Base-by-base conservation (phyloP, 2,329 filamentous ascomycete genomes). In the Dactylellina leptospora region DNA sequence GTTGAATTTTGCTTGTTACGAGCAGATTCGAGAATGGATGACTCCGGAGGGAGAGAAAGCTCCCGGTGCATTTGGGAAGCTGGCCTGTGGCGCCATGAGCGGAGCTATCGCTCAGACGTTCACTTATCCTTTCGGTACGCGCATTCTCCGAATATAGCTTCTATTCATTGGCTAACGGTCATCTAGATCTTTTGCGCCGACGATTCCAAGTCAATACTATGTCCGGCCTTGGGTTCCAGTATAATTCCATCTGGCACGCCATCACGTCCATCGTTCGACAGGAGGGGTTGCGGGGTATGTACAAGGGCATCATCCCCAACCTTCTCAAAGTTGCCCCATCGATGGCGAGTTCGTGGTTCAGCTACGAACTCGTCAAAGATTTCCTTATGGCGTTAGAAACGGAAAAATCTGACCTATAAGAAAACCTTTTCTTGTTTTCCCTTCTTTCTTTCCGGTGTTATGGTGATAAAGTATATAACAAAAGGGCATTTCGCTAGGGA, bases 121-220 rank as follows among this genome's bases (percentile, higher is more conserved):
- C 84, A 99, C 95, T 78, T 99, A 99, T 81, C 95, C 95, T 73
- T 97, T 99, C 48, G 76, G 90, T 96, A 81, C 85, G 90, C 82
- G 8, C 55, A 38, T 33, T 66, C 53, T 25, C 22, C n/a, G n/a
- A 22, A 16, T 18, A n/a, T 44, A 42, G 47, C 16, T 3, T 48
- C 30, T 44, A 45, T 27, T 53, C 16, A 8, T 18, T 30, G 50
- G 56, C 60, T 64, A 30, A 69, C 54, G 13, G 8, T 27, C 42
- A 27, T 50, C 27, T 51, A 73, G 69, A 73, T 79, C 93, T 99
- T 1, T 84, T 99, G 60, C 90, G 95, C 28, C 88, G 95, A 71
- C 87, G 95, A 54, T 99, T 99, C 80, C 95, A 99, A 79, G 95
- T 99, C 82, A 99, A 99, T 81, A 97, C 95, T 59, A 99, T 99